phyloP scores from a whole-genome alignment of 352 stramenopile genomes.

The Globisporangium iwayamae region DNA sequence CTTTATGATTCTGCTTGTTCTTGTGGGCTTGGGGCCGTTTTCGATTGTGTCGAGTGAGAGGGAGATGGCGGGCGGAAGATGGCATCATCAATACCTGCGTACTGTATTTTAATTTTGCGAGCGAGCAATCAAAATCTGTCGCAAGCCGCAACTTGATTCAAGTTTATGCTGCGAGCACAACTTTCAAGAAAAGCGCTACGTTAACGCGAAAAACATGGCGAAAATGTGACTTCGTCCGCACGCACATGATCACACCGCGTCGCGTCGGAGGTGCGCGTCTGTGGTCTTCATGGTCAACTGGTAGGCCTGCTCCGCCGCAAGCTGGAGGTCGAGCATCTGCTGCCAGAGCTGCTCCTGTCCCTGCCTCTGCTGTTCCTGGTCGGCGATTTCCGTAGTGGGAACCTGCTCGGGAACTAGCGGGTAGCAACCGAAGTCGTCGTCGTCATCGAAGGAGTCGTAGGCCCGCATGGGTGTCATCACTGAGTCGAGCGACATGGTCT shows the following conservation, averaged over 20 bases:
- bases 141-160: too few relatives aligned
- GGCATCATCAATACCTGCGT: background rate
- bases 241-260: too few relatives aligned
- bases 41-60: background rate
- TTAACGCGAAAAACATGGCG: too few relatives aligned
- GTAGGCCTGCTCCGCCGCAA: slow-evolving; percentile 8
- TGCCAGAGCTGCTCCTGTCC: slow-evolving; percentile 6
- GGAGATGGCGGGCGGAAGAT: background rate
- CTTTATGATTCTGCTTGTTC: background rate
- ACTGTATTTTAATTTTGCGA: too few relatives aligned
- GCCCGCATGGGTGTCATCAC: background rate
- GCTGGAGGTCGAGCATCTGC: slow-evolving; percentile 10
- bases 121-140: too few relatives aligned
- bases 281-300: slow-evolving; percentile 9
- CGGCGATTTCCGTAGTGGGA: too few relatives aligned
- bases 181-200: too few relatives aligned
- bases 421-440: background rate
- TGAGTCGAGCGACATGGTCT: background rate
- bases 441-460: background rate
- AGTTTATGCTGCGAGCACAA: too few relatives aligned
- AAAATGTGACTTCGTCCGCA: too few relatives aligned
- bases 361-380: background rate
- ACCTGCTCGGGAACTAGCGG: background rate
- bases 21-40: background rate
- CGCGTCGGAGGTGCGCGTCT: background rate